Conservation (phyloP, 2,329 filamentous ascomycete genomes). For the Ophiostoma himal-ulmi region DNA sequence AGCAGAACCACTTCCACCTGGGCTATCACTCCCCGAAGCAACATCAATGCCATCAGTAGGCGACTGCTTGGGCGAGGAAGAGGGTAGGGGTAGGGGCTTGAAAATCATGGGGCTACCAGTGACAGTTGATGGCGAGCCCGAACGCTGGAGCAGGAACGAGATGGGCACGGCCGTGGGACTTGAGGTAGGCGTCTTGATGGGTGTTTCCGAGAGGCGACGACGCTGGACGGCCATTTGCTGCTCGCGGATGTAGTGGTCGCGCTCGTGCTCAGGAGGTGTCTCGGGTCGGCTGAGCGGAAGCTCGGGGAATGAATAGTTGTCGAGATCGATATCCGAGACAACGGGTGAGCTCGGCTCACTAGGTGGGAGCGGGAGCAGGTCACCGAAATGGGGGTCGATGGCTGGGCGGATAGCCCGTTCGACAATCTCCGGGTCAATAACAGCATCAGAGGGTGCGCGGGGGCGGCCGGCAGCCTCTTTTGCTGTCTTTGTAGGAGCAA, state of each 20-base stretch:
- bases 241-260: conserved; percentile 34
- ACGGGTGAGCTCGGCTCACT: conserved; percentile 46
- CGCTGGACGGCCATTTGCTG: conserved; percentile 35
- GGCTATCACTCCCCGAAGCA: background rate
- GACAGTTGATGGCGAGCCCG: conserved; percentile 38
- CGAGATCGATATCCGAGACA: conserved; percentile 28
- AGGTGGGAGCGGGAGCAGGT: conserved; percentile 58
- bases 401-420: conserved; percentile 56
- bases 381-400: conserved; percentile 61
- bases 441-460: conserved; percentile 30
- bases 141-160: conserved; percentile 47
- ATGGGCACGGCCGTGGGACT: conserved; percentile 56
- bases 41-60: background rate
- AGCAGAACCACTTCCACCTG: background rate
- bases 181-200: conserved; percentile 40
- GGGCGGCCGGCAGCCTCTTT: conserved; percentile 5
- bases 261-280: conserved; percentile 47
- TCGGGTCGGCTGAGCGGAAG: conserved; percentile 57
- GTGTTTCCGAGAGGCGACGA: conserved; percentile 45
- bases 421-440: conserved; percentile 53
- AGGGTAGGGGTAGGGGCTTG: background rate
- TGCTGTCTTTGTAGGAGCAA: conserved; percentile 23
- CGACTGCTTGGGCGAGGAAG: conserved; percentile 7
- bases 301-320: conserved; percentile 42
- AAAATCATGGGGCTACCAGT: background rate